phyloP scores from a whole-genome alignment of 371 early-diverging fungal genomes.

The Mortierella sp. region DNA sequence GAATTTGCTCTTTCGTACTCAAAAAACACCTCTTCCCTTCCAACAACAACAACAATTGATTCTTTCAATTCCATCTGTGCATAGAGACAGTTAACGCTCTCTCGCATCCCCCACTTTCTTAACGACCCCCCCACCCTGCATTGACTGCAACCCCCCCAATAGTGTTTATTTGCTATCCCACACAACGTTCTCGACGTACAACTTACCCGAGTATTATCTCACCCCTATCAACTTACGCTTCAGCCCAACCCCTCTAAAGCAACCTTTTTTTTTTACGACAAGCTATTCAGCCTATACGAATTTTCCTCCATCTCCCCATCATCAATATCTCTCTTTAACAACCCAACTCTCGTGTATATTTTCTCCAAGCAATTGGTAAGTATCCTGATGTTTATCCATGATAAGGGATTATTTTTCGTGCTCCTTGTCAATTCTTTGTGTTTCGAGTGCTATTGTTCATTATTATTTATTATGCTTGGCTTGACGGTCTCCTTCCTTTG shows the following conservation, averaged over 20 bases:
- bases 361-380: conserved; percentile 11
- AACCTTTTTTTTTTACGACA: neutral
- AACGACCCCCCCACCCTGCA: conserved; percentile 56
- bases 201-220: neutral
- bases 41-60: neutral
- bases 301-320: conserved; percentile 3
- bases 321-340: conserved; percentile 5
- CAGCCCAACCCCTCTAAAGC: too few species aligned
- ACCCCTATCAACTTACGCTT: neutral
- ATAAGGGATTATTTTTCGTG: neutral
- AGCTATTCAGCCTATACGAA: conserved; percentile 10
- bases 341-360: conserved; percentile 4
- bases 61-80: conserved; percentile 3
- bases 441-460: neutral
- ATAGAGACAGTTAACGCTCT: neutral
- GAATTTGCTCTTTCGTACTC: neutral
- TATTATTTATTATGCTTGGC: neutral
- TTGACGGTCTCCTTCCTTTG: neutral
- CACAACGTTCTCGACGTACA: conserved; percentile 15
- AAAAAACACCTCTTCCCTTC: neutral
- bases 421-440: neutral
- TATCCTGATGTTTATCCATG: neutral
- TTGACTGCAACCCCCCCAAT: conserved; percentile 40
- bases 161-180: conserved; percentile 31
- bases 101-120: conserved; percentile 16